Evolutionary conservation across 1,284 basidiomycete genomes (phyloP).

Genomic region (Taiwanofungus camphoratus): DNA sequence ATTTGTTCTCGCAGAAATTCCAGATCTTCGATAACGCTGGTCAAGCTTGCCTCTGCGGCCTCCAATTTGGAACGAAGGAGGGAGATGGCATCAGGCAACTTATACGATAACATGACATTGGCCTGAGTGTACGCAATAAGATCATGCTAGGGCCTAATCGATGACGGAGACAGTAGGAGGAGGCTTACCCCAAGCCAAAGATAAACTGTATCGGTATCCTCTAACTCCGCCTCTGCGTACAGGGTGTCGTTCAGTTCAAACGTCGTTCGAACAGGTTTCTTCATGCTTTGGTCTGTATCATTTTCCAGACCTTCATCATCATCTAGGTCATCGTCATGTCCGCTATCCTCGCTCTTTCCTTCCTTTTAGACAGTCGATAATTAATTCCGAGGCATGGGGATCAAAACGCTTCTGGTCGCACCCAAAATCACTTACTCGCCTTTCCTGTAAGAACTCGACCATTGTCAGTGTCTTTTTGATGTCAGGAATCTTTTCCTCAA

Average conservation of each 20-base stretch:
- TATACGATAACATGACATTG: conserved; percentile 97
- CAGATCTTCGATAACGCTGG: conserved; percentile 79
- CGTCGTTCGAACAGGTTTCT: conserved; percentile 74
- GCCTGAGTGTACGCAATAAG: conserved; percentile 49
- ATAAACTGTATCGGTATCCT: conserved; percentile 85
- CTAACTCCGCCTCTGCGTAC: conserved; percentile 85
- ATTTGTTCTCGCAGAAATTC: conserved; percentile 94
- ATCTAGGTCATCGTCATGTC: conserved; percentile 48
- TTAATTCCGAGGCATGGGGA: no score
- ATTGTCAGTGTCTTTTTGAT: conserved; percentile 91
- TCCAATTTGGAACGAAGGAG: conserved; percentile 78
- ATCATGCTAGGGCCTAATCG: conserved; percentile 1
- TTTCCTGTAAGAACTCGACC: conserved; percentile 78
- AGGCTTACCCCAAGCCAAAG: conserved; percentile 92
- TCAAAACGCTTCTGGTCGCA: no score
- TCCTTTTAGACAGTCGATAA: conserved; percentile 43
- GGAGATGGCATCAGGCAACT: conserved; percentile 73
- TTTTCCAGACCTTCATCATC: conserved; percentile 41
- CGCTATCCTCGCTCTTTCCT: conserved; percentile 42
- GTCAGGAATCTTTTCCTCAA: conserved; percentile 96
- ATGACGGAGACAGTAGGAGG: not conserved
- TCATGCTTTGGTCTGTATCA: conserved; percentile 37
- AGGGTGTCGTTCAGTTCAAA: conserved; percentile 97
- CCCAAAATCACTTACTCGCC: conserved; percentile 49
- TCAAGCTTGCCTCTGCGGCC: conserved; percentile 65